Evolutionary conservation across 768 basidiomycete genomes (phyloP), one percentile per base, ranked within the genome.

Genomic region (Hemileccinum rubropunctum): DNA sequence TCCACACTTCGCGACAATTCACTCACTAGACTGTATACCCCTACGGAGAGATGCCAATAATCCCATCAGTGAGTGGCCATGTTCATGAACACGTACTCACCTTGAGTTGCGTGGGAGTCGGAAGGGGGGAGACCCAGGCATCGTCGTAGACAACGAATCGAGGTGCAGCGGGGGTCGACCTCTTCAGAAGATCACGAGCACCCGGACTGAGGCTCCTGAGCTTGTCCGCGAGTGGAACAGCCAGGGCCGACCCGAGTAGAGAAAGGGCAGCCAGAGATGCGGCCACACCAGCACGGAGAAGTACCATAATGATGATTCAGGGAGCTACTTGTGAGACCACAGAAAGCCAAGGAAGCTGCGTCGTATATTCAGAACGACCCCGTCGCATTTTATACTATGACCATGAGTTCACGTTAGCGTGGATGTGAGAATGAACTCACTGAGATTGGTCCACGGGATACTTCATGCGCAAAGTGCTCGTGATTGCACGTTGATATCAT

Each of bases 111-210:
- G 79, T 69, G 14, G 68, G 67, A 4, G 69, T 58, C 4, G 83
- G 81, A 5, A 59, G 58, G 1, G 77, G 76, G 44, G 68, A 65
- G 8, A 74, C 70, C 47, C 62, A 80, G 21, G 63, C 57, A 41
- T 73, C 73, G 21, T 67, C 62, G 52, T 76, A 75, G 14, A 63
- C 58, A 6, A 72, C 39, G 27, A 71, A 85, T 53, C 78, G 74
- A 21, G 82, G 83, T 6, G 79, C 71, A 26, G 74, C 70, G 0
- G 75, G 72, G 4, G 37, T 30, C 0, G 60, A 32, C 37, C 40
- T 47, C 51, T 50, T 56, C 28, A 61, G 18, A 8, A 63, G n/a
- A 3, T 52, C 58, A 23, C 56, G 55, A 21, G 62, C 63, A 4
- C 21, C 38, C 1, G 52, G 60, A 40, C 42, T 63, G 28, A 63